phyloP scores from a whole-genome alignment of 2,329 filamentous ascomycete genomes.

The Verticillium zaregamsianum region DNA sequence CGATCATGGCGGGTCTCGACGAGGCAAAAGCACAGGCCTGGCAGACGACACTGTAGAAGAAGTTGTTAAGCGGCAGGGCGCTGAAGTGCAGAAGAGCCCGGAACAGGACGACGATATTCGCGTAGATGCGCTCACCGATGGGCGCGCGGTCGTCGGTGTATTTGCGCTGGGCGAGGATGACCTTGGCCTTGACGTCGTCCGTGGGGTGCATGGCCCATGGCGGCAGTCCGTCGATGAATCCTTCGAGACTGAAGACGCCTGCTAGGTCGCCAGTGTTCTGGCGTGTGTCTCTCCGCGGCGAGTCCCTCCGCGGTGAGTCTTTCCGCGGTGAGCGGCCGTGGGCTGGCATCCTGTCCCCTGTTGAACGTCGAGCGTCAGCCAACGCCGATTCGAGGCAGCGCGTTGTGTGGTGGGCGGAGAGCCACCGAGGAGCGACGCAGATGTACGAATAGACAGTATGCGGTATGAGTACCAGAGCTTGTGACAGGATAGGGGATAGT shows the following conservation, averaged over 20 bases:
- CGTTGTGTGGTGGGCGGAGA: too few species aligned
- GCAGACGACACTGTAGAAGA: not conserved
- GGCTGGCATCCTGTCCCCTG: not conserved
- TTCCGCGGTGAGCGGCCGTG: not conserved
- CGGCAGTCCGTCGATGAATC: constrained; percentile 28
- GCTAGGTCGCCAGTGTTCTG: not conserved
- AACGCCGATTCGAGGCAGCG: not conserved
- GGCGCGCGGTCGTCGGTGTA: not conserved
- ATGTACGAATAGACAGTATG: too few species aligned
- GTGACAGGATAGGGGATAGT: too few species aligned
- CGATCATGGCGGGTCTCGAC: not conserved
- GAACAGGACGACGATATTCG: not conserved
- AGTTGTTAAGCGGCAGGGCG: not conserved
- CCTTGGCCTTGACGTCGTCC: not conserved
- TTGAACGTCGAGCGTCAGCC: not conserved
- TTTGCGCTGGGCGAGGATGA: not conserved
- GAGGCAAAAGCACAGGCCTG: not conserved
- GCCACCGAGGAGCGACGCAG: too few species aligned
- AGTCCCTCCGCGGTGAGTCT: not conserved
- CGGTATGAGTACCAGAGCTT: too few species aligned
- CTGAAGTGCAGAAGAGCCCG: not conserved
- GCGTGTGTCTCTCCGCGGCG: not conserved
- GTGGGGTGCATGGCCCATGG: not conserved
- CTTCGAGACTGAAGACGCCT: constrained; percentile 14
- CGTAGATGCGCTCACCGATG: not conserved